Base-by-base conservation (phyloP, 306 rosid species). In the Hippophae gyantsensis region DNA sequence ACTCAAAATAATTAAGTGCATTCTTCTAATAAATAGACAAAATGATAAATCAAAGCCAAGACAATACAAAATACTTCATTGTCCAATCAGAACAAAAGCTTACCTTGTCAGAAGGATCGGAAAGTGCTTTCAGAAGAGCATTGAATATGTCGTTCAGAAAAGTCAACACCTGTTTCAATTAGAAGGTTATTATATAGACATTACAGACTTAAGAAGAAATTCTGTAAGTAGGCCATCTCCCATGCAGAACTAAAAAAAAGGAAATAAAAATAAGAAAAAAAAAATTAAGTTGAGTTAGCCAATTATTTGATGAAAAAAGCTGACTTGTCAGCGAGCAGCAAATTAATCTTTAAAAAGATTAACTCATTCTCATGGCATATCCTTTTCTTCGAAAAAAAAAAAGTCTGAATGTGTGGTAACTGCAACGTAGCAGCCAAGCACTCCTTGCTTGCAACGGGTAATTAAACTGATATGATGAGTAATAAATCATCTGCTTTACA, bases 101-200 rank as follows among this genome's bases (percentile, higher is more conserved):
- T 80, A 93, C 99, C 90, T 80, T 73, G 60, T 93, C 94, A 42
- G 95, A 86, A 52, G 90, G 71, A 81, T 93, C 99, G 26, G 99
- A 93, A 57, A 93, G 86, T 26, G 90, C 94, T 74, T 70, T 73
- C 64, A 93, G 87, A 73, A 93, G 85, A 65, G 90, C 80, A 48
- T 82, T 87, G 62, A 93, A 79, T 84, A 88, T 72, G 75, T 88
- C 97, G 61, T 77, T 54, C 81, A 88, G 79, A 71, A 11, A 88
- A 60, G 67, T 69, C 69, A 93, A 79, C 64, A 86, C 94, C 99
- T 93, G 94, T 73, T 73, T 38, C 62, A 81, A 48, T 62, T 52
- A 44, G 70, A 69, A 62, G 57, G 63, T 46, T 43, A n/a, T 48
- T 50, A 55, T 53, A 48, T 27, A 44, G 42, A 57, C 58, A 27